Conservation (phyloP, 2,329 filamentous ascomycete genomes). For the Xylaria sp. region DNA sequence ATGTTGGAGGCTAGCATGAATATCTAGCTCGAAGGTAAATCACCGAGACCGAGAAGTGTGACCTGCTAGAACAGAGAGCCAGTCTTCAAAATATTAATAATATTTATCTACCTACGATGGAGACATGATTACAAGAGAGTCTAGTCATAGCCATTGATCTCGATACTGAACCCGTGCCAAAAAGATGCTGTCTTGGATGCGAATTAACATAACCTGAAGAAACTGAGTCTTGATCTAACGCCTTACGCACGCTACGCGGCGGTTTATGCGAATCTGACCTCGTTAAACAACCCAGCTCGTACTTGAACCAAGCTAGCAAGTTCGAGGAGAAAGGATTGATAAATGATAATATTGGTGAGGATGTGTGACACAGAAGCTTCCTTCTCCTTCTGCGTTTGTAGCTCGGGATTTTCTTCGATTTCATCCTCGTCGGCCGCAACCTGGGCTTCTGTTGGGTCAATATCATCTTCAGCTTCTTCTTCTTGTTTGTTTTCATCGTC, state of each 20-base stretch:
- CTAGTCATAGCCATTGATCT: not conserved
- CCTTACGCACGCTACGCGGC: not conserved
- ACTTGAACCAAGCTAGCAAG: conserved; percentile 77
- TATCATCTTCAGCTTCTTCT: conserved; percentile 35
- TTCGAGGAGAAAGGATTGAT: conserved; percentile 82
- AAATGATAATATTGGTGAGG: conserved; percentile 77
- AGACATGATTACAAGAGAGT: not conserved
- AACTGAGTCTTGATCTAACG: not conserved
- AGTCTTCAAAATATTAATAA: not conserved
- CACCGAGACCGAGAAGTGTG: not conserved
- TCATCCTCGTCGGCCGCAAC: conserved; percentile 37
- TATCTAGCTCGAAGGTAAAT: too few species aligned
- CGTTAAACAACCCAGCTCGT: conserved; percentile 75
- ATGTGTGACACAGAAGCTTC: conserved; percentile 76
- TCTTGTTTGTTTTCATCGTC: conserved; percentile 33
- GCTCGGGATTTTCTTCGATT: conserved; percentile 36
- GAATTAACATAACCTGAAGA: not conserved
- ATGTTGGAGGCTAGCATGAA: too few species aligned
- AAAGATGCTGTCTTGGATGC: conserved; percentile 15
- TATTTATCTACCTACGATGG: conserved; percentile 10
- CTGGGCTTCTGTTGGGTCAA: conserved; percentile 33
- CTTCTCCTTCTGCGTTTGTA: conserved; percentile 40
- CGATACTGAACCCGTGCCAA: not conserved
- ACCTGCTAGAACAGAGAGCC: too few species aligned
- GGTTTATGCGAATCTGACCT: conserved; percentile 65